Conservation (phyloP, 306 rosid species). For the Boehmeria nivea region DNA sequence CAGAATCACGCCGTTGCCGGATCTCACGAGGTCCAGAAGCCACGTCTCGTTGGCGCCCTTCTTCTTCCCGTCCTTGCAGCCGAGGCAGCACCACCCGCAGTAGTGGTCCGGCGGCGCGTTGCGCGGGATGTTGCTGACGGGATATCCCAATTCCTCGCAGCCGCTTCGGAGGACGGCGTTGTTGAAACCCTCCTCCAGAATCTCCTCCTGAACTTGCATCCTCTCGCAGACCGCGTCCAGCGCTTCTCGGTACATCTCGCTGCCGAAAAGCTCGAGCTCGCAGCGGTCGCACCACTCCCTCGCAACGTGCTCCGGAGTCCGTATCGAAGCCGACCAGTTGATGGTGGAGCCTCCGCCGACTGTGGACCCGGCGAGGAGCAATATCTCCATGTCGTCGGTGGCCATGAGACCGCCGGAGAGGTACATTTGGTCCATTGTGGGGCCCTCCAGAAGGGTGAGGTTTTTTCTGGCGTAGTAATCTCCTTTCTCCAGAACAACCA, state of each 20-base stretch:
- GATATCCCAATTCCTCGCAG: conserved; percentile 69
- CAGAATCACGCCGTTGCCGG: conserved; percentile 74
- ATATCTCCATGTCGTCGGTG: conserved; percentile 48
- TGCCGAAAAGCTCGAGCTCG: conserved; percentile 53
- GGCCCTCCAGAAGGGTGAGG: conserved; percentile 79
- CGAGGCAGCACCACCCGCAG: conserved; percentile 85
- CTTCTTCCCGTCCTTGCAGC: conserved; percentile 76
- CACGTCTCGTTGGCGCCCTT: conserved; percentile 78
- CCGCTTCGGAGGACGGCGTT: conserved; percentile 67
- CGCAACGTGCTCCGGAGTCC: conserved; percentile 57
- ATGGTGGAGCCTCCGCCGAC: conserved; percentile 87
- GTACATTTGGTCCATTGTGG: conserved; percentile 69
- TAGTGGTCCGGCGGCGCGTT: conserved; percentile 63
- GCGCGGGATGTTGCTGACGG: conserved; percentile 53
- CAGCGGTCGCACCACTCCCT: conserved; percentile 53
- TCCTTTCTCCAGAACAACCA: conserved; percentile 71
- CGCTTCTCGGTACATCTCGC: conserved; percentile 57
- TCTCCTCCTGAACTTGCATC: conserved; percentile 68
- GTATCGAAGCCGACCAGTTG: conserved; percentile 66
- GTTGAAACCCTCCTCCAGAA: conserved; percentile 65
- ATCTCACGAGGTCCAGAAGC: conserved; percentile 67
- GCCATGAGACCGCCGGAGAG: conserved; percentile 49
- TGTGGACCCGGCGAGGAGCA: conserved; percentile 61
- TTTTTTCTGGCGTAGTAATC: conserved; percentile 62
- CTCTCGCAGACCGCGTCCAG: conserved; percentile 54